A percentile compares a stretch with the other conserved stretches of the same genome.
phyloP scores from a whole-genome alignment of 441 rosid genomes.

The Adansonia rubrostipa region DNA sequence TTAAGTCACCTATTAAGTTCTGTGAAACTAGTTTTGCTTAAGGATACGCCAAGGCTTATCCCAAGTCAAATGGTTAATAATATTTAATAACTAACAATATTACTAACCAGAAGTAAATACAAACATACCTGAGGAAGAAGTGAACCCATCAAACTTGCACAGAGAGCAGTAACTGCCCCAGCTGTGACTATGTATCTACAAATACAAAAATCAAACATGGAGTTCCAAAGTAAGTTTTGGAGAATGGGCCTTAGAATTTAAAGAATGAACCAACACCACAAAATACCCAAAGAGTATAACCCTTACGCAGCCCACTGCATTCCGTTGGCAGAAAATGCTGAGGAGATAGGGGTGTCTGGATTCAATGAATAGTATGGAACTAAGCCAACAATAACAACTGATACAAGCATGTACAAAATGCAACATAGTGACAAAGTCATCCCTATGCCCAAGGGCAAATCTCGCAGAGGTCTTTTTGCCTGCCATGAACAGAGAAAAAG shows the following conservation, averaged over 20 bases:
- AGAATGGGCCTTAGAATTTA: background rate
- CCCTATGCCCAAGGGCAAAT: constrained; percentile 87
- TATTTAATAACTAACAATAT: background rate
- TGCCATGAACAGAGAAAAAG: constrained; percentile 29
- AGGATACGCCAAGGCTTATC: background rate
- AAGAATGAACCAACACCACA: background rate
- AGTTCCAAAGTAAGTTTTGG: background rate
- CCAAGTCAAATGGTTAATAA: background rate
- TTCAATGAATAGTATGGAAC: constrained; percentile 80
- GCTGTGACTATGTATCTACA: constrained; percentile 69
- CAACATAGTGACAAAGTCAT: constrained; percentile 75
- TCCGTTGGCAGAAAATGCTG: constrained; percentile 85
- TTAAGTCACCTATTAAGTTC: background rate
- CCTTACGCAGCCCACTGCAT: constrained; percentile 97
- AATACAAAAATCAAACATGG: constrained; percentile 2
- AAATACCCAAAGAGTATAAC: constrained; percentile 21
- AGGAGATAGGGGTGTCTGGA: constrained; percentile 91
- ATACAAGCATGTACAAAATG: constrained; percentile 76
- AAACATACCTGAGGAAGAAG: constrained; percentile 73
- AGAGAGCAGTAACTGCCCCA: constrained; percentile 86
- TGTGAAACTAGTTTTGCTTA: background rate
- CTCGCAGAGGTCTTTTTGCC: constrained; percentile 82
- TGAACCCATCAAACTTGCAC: constrained; percentile 83
- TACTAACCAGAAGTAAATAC: constrained; percentile 1
- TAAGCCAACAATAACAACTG: constrained; percentile 83